These are phyloP conservation scores for Pythium insidiosum DNA, from an alignment of 352 stramenopile genomes.

Conservation along the genomic window DNA sequence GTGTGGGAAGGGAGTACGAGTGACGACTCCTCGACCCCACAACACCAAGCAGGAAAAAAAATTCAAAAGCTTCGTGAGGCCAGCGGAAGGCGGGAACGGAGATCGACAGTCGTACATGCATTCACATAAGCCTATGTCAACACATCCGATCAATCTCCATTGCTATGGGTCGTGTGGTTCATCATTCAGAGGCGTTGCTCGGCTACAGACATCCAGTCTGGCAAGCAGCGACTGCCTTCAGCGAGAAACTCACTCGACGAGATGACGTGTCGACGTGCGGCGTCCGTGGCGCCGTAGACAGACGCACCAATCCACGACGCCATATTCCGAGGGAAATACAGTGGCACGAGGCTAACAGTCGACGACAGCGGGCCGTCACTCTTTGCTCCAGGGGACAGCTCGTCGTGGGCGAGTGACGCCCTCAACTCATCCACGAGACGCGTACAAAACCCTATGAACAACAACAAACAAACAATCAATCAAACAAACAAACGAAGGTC, in stretches of 20 bases:
- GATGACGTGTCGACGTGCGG: slow-evolving; percentile 28
- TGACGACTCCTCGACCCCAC: too few species aligned
- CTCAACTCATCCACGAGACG: slow-evolving; percentile 42
- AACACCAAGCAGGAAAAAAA: too few species aligned
- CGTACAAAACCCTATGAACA: slow-evolving; percentile 31
- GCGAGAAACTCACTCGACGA: slow-evolving; percentile 41
- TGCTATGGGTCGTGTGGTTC: background rate
- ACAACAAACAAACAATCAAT: background rate
- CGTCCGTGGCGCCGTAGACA: slow-evolving; percentile 63
- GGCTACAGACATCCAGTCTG: slow-evolving; percentile 67
- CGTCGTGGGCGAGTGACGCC: slow-evolving; percentile 23
- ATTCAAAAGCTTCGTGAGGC: too few species aligned
- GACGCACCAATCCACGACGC: slow-evolving; percentile 71
- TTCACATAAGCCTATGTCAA: too few species aligned
- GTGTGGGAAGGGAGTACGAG: too few species aligned
- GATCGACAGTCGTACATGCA: too few species aligned
- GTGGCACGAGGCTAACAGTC: slow-evolving; percentile 25
- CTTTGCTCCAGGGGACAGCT: slow-evolving; percentile 36
- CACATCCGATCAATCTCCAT: too few species aligned
- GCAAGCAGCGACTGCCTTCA: slow-evolving; percentile 18
- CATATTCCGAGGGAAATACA: slow-evolving; percentile 66
- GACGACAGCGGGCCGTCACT: too few species aligned
- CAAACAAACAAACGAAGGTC: too few species aligned
- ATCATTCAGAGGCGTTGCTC: slow-evolving; percentile 15
- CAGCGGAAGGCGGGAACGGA: too few species aligned